Base-by-base conservation (phyloP, 139 green algal species). In the Eudorina sp. region DNA sequence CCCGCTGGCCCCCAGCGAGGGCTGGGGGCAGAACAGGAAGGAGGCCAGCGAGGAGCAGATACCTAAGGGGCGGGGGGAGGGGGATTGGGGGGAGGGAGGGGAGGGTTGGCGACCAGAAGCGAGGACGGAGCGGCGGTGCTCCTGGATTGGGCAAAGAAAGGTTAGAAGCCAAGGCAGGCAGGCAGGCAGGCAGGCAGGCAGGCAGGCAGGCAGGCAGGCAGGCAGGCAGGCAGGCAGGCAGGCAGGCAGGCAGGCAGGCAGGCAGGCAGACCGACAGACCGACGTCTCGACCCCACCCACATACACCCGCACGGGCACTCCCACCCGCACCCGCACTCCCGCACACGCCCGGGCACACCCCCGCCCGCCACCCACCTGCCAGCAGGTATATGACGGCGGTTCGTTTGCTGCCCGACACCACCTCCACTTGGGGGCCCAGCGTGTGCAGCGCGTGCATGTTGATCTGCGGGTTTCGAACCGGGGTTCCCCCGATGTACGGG, bases 391-490 rank as follows among this genome's bases (percentile, higher is more conserved):
- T 83, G 19, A 89, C 90, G 2, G 80, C 51, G 5, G 94, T 91
- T 7, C 93, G 90, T 9, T 29, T 36, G 27, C 81, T 36, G 16
- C 94, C 94, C 0, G 53, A 76, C 4, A 94, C 53, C 66, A 89
- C 13, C 83, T 97, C 94, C 46, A 95, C 45, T 36, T 93, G 81
- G 4, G 92, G 93, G 0, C 93, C 94, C 53, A 97, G 73, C 76
- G 40, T 90, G 89, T 93, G 58, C n/a, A 96, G 75, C 16, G 91
- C 85, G 34, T 95, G 86, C 45, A 69, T 88, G 90, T 97, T 97
- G 72, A 95, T 87, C 91, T 95, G 92, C 46, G 62, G 48, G 66
- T 11, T 25, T n/a, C n/a, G n/a, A n/a, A n/a, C n/a, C n/a, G n/a
- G n/a, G n/a, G n/a, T n/a, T n/a, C n/a, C n/a, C n/a, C n/a, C n/a